Percentiles rank a stretch among this genome's conserved stretches.
Evolutionary conservation across 2,329 filamentous ascomycete species (phyloP).

Genomic region (Exophiala viscosa): DNA sequence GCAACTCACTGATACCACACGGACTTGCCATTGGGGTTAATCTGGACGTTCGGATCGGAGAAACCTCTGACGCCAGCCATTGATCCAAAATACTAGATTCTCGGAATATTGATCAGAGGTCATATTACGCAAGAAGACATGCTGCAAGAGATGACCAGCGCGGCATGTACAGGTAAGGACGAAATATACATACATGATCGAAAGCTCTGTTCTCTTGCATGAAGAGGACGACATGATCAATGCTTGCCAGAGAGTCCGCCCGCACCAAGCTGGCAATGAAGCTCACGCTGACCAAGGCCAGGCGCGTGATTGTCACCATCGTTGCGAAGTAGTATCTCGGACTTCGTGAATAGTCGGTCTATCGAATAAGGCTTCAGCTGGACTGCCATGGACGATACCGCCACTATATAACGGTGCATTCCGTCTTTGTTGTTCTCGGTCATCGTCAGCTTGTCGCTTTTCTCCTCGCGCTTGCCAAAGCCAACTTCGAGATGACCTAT

Average conservation of each 20-base stretch:
- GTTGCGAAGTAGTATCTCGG: no score
- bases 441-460: no score
- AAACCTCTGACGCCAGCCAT: constrained; percentile 56
- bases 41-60: constrained; percentile 54
- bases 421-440: no score
- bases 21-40: constrained; percentile 43
- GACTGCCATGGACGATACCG: no score
- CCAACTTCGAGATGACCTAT: background rate
- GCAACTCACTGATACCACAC: constrained; percentile 49
- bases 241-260: constrained; percentile 47
- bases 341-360: no score
- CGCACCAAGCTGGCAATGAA: background rate
- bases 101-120: no score
- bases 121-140: no score
- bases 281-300: constrained; percentile 1
- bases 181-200: constrained; percentile 37
- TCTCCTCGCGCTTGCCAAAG: no score
- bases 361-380: no score
- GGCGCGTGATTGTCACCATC: background rate
- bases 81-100: constrained; percentile 55
- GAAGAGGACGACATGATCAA: constrained; percentile 57
- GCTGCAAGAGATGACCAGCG: no score
- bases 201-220: constrained; percentile 52
- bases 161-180: no score
- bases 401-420: no score